A percentile compares a stretch with the other conserved stretches of the same genome.
Conservation (phyloP, 345 rosid genomes). For the Eutrema yunnanense region DNA sequence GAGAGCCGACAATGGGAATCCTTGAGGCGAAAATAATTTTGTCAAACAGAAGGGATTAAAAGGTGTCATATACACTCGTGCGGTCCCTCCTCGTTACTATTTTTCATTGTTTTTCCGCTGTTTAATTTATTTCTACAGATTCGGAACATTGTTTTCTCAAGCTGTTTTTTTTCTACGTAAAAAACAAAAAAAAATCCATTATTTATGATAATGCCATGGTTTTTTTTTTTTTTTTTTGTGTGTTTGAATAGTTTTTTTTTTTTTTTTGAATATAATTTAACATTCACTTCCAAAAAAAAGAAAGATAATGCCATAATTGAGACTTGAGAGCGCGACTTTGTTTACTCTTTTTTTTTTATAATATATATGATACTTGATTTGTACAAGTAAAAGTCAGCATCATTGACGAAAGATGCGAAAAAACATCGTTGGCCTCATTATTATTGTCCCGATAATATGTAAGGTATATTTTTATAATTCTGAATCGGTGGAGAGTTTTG, state of each 20-base stretch:
- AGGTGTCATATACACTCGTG: conserved; percentile 21
- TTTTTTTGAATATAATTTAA: too few relatives aligned
- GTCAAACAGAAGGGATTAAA: background rate
- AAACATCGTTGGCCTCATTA: conserved; percentile 2
- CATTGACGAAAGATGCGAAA: conserved; percentile 19
- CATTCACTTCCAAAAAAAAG: too few relatives aligned
- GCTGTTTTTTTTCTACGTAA: background rate
- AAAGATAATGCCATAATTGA: background rate
- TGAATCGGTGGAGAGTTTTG: conserved; percentile 1
- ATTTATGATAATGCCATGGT: background rate
- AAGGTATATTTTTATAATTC: background rate
- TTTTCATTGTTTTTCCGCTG: conserved; percentile 9
- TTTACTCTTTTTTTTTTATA: background rate
- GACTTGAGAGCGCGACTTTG: background rate
- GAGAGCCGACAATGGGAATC: conserved; percentile 27
- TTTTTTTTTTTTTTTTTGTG: too few relatives aligned
- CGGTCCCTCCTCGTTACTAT: conserved; percentile 25
- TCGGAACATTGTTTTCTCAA: background rate
- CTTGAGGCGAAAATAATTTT: background rate
- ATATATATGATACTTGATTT: background rate
- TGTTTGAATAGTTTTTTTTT: too few relatives aligned
- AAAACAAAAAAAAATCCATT: background rate
- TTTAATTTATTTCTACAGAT: background rate
- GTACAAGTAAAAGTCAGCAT: conserved; percentile 20
- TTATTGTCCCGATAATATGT: background rate